Evolutionary conservation across 2,329 filamentous ascomycete genomes (phyloP).

Genomic region (Huntiella omanensis): DNA sequence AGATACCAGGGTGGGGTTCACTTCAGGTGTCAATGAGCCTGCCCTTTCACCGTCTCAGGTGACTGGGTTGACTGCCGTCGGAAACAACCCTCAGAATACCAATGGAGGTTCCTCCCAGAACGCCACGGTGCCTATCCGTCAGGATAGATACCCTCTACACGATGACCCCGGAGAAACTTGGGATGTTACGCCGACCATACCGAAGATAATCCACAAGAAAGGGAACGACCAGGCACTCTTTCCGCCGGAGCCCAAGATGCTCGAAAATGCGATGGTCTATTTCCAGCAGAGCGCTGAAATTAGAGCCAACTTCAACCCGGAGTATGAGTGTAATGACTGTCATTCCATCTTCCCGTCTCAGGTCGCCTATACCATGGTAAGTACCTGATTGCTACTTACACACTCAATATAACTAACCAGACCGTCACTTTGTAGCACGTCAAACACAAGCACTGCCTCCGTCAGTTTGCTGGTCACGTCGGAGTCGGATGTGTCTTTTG

Average conservation of each 20-base stretch:
- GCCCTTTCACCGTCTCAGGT: too few species aligned
- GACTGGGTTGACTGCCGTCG: too few species aligned
- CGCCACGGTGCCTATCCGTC: too few species aligned
- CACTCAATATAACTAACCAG: slow-evolving; percentile 9
- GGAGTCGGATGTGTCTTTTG: slow-evolving; percentile 25
- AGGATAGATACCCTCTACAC: too few species aligned
- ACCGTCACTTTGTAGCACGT: slow-evolving; percentile 17
- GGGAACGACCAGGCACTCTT: too few species aligned
- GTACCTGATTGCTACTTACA: neutral
- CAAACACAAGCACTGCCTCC: slow-evolving; percentile 19
- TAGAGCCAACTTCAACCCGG: neutral
- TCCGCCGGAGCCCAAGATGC: neutral
- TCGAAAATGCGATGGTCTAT: neutral
- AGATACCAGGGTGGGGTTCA: slow-evolving; percentile 17
- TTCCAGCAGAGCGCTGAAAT: neutral
- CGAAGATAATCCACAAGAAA: too few species aligned
- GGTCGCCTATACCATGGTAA: slow-evolving; percentile 11
- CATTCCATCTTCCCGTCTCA: slow-evolving; percentile 10
- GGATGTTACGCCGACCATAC: neutral
- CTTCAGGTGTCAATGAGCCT: too few species aligned
- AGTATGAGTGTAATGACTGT: slow-evolving; percentile 11
- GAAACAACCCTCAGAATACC: neutral
- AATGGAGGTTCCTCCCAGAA: neutral
- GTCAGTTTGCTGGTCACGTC: neutral
- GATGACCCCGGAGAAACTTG: too few species aligned